A percentile compares a stretch with the other conserved stretches of the same genome.
Conservation (phyloP, 148 eudicot species). For the Silene uniflora region DNA sequence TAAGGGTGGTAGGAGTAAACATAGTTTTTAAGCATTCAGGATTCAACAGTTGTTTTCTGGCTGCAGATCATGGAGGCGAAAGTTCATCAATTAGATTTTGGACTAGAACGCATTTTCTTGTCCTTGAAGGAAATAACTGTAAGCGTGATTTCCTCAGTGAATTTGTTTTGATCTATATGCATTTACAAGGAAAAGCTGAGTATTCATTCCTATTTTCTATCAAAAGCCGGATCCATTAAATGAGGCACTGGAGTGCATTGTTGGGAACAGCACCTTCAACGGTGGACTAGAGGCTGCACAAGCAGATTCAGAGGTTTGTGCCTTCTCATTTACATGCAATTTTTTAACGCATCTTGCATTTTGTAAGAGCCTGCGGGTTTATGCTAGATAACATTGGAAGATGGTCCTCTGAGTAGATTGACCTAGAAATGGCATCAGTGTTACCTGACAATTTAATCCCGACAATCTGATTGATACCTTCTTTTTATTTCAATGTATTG, state of each 20-base stretch:
- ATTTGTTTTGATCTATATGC: conserved; percentile 11
- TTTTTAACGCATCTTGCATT: not conserved
- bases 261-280: conserved; percentile 47
- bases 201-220: conserved; percentile 13
- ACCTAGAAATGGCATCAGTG: too few relatives aligned
- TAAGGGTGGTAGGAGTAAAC: too few relatives aligned
- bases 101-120: conserved; percentile 77
- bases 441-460: too few relatives aligned
- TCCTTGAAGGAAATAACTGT: conserved; percentile 84
- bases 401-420: not conserved
- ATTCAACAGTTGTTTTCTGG: conserved; percentile 17
- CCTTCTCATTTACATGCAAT: conserved; percentile 8
- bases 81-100: conserved; percentile 81
- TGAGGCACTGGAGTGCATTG: conserved; percentile 79
- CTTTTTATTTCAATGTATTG: not conserved
- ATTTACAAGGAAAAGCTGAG: conserved; percentile 4
- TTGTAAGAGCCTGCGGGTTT: not conserved
- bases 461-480: too few relatives aligned
- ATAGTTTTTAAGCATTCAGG: not conserved
- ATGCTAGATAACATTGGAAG: not conserved
- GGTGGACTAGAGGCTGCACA: conserved; percentile 58
- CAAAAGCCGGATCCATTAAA: conserved; percentile 83
- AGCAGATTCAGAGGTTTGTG: conserved; percentile 62
- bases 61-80: conserved; percentile 85
- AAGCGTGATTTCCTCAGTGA: conserved; percentile 21